Evolutionary conservation across 768 basidiomycete genomes (phyloP).

Genomic region (Phaffia tasmanica): DNA sequence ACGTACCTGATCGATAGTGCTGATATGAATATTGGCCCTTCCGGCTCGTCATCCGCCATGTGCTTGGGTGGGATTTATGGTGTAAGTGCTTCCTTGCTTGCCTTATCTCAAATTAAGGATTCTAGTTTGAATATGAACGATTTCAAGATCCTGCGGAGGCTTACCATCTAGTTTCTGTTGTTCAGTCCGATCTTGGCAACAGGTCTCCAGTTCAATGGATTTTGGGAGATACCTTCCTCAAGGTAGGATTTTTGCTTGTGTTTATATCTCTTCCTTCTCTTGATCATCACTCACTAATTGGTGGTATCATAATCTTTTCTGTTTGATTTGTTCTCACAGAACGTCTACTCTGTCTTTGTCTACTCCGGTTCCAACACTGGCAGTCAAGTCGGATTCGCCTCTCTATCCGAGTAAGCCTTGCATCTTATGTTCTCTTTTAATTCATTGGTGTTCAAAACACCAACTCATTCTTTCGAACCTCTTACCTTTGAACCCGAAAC

Average conservation of each 20-base stretch:
- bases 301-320: not conserved
- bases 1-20: constrained; percentile 64
- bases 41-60: constrained; percentile 40
- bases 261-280: not conserved
- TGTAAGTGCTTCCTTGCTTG: not conserved
- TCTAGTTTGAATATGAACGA: constrained; percentile 33
- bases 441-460: too few relatives aligned
- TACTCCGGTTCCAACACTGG: constrained; percentile 7
- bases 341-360: constrained; percentile 20
- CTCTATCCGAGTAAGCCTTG: constrained; percentile 16
- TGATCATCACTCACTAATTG: not conserved
- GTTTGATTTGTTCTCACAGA: not conserved
- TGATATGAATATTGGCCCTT: constrained; percentile 64
- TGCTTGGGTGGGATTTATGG: constrained; percentile 85
- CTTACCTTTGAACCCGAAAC: too few relatives aligned
- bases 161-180: constrained; percentile 37
- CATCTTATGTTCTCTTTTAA: too few relatives aligned
- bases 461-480: too few relatives aligned
- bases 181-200: constrained; percentile 37
- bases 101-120: too few relatives aligned
- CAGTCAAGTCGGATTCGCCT: constrained; percentile 21
- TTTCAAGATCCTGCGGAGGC: constrained; percentile 15
- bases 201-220: constrained; percentile 52
- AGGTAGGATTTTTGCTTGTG: not conserved
- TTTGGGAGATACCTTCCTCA: constrained; percentile 76